Conservation (phyloP, 2,329 filamentous ascomycete species). For the Aspergillus sp. region DNA sequence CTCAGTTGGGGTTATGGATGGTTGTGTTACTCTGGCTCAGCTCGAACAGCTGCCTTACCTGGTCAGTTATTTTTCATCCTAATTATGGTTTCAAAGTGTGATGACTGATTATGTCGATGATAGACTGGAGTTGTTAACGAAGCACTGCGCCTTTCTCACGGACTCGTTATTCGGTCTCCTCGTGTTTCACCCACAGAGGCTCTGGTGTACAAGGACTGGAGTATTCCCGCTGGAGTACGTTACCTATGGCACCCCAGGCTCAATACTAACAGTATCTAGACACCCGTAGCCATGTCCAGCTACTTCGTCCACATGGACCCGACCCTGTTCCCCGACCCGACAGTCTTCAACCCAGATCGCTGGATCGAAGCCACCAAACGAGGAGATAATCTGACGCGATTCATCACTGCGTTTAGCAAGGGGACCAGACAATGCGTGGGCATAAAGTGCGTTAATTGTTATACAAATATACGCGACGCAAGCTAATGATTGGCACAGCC, state of each 20-base stretch:
- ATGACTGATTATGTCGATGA: neutral
- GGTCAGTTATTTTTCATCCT: constrained; percentile 12
- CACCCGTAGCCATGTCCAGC: neutral
- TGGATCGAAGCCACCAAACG: neutral
- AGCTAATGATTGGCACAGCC: neutral
- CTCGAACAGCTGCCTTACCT: constrained; percentile 45
- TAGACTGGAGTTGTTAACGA: constrained; percentile 15
- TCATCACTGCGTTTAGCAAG: neutral
- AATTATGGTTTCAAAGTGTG: too few relatives aligned
- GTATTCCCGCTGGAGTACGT: constrained; percentile 13
- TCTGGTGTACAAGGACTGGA: constrained; percentile 29
- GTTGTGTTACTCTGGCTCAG: neutral
- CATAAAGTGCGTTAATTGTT: neutral
- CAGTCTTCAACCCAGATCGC: neutral
- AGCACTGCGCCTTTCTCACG: constrained; percentile 40
- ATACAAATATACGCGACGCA: neutral
- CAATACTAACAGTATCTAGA: neutral
- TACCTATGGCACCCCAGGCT: too few relatives aligned
- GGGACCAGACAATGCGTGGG: neutral
- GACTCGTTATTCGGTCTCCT: constrained; percentile 32
- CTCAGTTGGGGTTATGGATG: neutral
- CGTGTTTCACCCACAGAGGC: constrained; percentile 25
- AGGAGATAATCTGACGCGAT: neutral
- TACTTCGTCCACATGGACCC: constrained; percentile 1
- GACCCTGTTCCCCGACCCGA: neutral